phyloP scores from a whole-genome alignment of 345 rosid species.

The Eucalyptus regnans region DNA sequence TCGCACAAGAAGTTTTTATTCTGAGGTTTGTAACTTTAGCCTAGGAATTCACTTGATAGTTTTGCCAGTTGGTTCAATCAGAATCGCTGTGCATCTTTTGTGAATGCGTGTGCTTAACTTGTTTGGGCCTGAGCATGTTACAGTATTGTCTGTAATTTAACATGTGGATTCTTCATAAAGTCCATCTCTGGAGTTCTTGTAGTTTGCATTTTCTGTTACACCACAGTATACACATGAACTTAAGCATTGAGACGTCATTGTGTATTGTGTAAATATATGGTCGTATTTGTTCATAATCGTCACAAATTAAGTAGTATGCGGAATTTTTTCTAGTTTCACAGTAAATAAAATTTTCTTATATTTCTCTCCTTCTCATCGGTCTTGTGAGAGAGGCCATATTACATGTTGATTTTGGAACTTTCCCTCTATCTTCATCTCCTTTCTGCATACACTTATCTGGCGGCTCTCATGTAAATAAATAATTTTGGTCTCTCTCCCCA shows the following conservation, averaged over 20 bases:
- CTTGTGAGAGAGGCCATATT: not conserved
- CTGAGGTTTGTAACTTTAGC: constrained; percentile 53
- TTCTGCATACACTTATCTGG: not conserved
- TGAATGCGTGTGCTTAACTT: not conserved
- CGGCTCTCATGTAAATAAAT: not conserved
- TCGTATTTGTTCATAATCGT: not conserved
- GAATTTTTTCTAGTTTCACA: not conserved
- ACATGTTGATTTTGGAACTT: not conserved
- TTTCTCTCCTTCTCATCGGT: not conserved
- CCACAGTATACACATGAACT: not conserved
- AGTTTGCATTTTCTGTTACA: not conserved
- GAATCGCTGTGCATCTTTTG: not conserved
- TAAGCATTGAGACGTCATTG: not conserved
- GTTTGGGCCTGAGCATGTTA: not conserved
- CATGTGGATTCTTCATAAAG: not conserved
- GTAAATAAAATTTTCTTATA: not conserved
- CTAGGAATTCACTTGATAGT: not conserved
- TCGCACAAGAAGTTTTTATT: constrained; percentile 93
- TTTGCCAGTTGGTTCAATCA: not conserved
- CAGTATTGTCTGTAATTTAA: not conserved
- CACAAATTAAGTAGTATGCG: not conserved
- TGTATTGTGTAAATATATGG: not conserved
- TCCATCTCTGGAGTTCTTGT: not conserved
- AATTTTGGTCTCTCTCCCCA: not conserved
- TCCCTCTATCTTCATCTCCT: not conserved